Evolutionary conservation across 768 basidiomycete species (phyloP).

Genomic region (Rhodotorula graminis): DNA sequence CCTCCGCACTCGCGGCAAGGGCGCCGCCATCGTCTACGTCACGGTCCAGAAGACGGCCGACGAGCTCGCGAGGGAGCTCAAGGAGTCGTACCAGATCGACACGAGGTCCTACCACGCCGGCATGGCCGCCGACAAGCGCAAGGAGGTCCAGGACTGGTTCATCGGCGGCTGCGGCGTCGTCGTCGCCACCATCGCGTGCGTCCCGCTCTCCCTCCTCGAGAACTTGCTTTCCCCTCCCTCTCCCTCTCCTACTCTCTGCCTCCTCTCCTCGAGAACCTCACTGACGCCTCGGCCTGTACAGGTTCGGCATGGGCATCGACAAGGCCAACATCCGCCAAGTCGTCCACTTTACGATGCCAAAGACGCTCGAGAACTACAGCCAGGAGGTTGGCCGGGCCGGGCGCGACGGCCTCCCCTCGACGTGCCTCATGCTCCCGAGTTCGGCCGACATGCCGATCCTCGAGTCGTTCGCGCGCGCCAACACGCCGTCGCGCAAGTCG

Average conservation of each 20-base stretch:
- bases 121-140: conserved; percentile 47
- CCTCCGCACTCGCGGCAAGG: conserved; percentile 47
- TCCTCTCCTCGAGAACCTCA: conserved; percentile 41
- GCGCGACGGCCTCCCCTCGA: conserved; percentile 64
- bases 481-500: conserved; percentile 51
- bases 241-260: too few species aligned
- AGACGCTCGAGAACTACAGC: conserved; percentile 52
- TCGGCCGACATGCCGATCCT: conserved; percentile 52
- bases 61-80: conserved; percentile 47
- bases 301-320: conserved; percentile 96
- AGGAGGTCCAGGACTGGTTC: conserved; percentile 62
- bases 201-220: conserved; percentile 4
- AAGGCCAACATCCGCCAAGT: conserved; percentile 76
- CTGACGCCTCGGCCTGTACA: conserved; percentile 44
- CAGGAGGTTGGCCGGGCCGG: conserved; percentile 98
- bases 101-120: conserved; percentile 52
- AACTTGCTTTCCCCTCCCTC: too few species aligned
- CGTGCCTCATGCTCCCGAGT: conserved; percentile 53
- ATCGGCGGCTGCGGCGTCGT: conserved; percentile 67
- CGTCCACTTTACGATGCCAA: conserved; percentile 65
- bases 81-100: conserved; percentile 42
- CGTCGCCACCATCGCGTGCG: conserved; percentile 72
- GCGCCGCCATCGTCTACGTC: conserved; percentile 53
- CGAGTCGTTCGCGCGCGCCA: conserved; percentile 54
- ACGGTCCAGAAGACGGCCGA: conserved; percentile 52